Evolutionary conservation across 1,139 yeast species (phyloP).

Genomic region (Candida pseudoviswanathii): DNA sequence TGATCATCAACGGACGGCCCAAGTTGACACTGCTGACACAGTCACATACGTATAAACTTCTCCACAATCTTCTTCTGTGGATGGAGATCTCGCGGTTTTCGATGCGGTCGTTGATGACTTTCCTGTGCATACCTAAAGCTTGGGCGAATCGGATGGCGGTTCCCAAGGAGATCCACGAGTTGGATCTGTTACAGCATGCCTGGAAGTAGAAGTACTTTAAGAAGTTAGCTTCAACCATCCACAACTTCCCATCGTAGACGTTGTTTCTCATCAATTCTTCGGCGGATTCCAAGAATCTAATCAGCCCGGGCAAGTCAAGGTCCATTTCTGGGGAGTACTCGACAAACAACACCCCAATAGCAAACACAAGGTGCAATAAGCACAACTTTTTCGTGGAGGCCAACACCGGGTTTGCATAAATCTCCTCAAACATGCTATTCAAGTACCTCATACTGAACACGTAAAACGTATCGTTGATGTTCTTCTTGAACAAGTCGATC

Average conservation of each 20-base stretch:
- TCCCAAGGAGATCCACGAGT: slow-evolving; percentile 36
- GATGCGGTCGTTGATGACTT: slow-evolving; percentile 47
- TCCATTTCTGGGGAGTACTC: slow-evolving; percentile 18
- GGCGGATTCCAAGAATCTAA: slow-evolving; percentile 32
- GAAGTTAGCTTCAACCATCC: slow-evolving; percentile 44
- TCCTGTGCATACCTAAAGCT: slow-evolving; percentile 65
- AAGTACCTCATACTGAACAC: slow-evolving; percentile 34
- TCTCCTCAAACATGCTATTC: slow-evolving; percentile 21
- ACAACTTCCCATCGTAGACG: slow-evolving; percentile 40
- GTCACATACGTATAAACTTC: slow-evolving; percentile 44
- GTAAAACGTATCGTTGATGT: slow-evolving; percentile 37
- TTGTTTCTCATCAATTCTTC: slow-evolving; percentile 27
- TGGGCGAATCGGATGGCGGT: slow-evolving; percentile 61
- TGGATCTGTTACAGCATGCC: slow-evolving; percentile 35
- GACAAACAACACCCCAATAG: slow-evolving; percentile 38
- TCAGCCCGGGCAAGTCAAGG: slow-evolving; percentile 20
- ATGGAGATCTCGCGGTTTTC: slow-evolving; percentile 29
- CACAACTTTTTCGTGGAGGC: slow-evolving; percentile 12
- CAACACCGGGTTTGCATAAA: slow-evolving; percentile 25
- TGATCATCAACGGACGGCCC: slow-evolving; percentile 44
- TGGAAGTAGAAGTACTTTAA: slow-evolving; percentile 40
- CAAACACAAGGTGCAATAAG: slow-evolving; percentile 38
- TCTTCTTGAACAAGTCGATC: slow-evolving; percentile 30
- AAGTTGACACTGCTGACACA: slow-evolving; percentile 37
- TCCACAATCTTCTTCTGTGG: slow-evolving; percentile 38